phyloP scores from a whole-genome alignment of 1,284 basidiomycete genomes.

The Tilletia walkeri region DNA sequence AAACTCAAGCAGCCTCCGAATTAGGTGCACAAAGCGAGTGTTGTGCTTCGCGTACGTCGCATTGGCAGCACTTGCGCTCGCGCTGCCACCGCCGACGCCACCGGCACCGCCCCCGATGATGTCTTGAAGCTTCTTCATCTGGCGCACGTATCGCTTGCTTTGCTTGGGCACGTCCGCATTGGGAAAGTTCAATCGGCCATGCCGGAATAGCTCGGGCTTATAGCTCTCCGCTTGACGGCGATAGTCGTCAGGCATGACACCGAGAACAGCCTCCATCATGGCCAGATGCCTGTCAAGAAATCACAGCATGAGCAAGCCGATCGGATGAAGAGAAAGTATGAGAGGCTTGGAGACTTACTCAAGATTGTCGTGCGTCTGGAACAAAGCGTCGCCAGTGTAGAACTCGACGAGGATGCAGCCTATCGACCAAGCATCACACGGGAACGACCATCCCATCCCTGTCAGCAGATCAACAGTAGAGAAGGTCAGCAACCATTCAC shows the following conservation, averaged over 20 bases:
- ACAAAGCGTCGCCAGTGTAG: conserved; percentile 92
- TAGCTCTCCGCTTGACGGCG: conserved; percentile 60
- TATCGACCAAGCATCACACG: conserved; percentile 96
- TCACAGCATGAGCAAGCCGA: background rate
- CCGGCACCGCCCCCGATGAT: conserved; percentile 65
- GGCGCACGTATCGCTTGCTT: conserved; percentile 88
- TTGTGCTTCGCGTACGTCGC: conserved; percentile 59
- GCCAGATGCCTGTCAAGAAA: conserved; percentile 69
- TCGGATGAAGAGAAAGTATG: background rate
- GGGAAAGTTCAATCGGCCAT: conserved; percentile 83
- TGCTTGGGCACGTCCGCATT: conserved; percentile 80
- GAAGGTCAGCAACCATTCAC: conserved; percentile 16
- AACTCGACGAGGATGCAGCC: conserved; percentile 99
- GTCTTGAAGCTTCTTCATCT: conserved; percentile 78
- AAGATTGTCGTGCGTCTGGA: conserved; percentile 98
- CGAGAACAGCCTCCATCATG: conserved; percentile 99
- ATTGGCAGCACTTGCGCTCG: background rate
- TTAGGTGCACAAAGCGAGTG: conserved; percentile 78
- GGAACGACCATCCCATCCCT: conserved; percentile 91
- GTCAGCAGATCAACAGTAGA: conserved; percentile 51
- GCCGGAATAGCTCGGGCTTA: conserved; percentile 90
- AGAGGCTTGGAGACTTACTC: conserved; percentile 58
- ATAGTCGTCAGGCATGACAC: conserved; percentile 86
- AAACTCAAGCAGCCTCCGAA: conserved; percentile 82
- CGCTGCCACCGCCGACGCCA: background rate